Evolutionary conservation across 106 monocot genomes (phyloP).

Genomic region (Phalaenopsis aphrodite): DNA sequence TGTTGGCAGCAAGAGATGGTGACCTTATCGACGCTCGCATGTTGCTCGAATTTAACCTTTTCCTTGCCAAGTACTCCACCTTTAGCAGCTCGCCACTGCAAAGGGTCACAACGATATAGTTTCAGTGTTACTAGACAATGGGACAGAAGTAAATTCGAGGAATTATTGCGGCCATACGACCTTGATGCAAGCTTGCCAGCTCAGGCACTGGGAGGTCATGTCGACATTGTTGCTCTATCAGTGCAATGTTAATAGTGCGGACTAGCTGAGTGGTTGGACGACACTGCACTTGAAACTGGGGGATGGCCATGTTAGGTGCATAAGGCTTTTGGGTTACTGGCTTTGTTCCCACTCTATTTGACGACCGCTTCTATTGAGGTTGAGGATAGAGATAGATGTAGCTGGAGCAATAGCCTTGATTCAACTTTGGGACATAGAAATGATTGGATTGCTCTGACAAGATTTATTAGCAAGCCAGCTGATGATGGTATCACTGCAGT

Average conservation of each 20-base stretch:
- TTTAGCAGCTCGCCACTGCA: conserved; percentile 91
- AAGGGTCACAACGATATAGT: conserved; percentile 94
- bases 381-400: conserved; percentile 10
- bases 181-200: conserved; percentile 89
- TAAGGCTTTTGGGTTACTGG: conserved; percentile 74
- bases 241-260: conserved; percentile 76
- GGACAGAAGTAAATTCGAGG: conserved; percentile 82
- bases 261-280: conserved; percentile 83
- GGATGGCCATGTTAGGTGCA: conserved; percentile 68
- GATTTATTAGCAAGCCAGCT: conserved; percentile 65
- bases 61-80: conserved; percentile 88
- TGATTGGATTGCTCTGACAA: conserved; percentile 44
- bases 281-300: conserved; percentile 83
- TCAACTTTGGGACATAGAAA: conserved; percentile 29
- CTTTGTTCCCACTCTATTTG: conserved; percentile 49
- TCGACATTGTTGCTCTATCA: conserved; percentile 72
- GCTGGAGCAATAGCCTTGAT: conserved; percentile 12
- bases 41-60: conserved; percentile 82
- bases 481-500: conserved; percentile 94
- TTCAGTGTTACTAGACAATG: conserved; percentile 71
- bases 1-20: conserved; percentile 94
- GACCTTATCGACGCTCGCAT: conserved; percentile 82
- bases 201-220: conserved; percentile 90
- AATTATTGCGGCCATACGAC: conserved; percentile 98
- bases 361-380: conserved; percentile 10